phyloP scores from a whole-genome alignment of 768 basidiomycete genomes.

The Pleurotus eryngii region DNA sequence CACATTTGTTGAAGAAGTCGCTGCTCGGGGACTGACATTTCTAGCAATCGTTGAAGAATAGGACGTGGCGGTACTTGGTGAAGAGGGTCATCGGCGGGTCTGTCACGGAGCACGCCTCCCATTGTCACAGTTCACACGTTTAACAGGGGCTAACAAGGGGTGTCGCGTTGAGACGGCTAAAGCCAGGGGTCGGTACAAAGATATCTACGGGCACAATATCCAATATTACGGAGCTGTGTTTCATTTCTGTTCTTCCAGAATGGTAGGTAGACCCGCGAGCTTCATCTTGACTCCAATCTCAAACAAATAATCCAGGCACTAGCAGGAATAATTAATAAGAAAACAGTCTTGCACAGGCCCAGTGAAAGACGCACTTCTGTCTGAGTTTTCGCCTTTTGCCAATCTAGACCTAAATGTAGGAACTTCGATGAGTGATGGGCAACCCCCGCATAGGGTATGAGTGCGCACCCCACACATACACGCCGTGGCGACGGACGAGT shows the following conservation, averaged over 20 bases:
- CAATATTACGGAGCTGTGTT: too few relatives aligned
- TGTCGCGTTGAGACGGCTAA: too few relatives aligned
- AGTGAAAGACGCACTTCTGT: constrained; percentile 51
- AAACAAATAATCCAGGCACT: constrained; percentile 90
- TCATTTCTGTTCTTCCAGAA: constrained; percentile 22
- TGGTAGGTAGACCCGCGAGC: constrained; percentile 53
- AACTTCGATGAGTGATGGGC: constrained; percentile 9
- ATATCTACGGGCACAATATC: too few relatives aligned
- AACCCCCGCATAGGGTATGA: not conserved
- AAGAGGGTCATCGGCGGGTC: too few relatives aligned
- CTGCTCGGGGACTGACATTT: too few relatives aligned
- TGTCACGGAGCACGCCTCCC: too few relatives aligned
- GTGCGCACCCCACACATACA: constrained; percentile 81
- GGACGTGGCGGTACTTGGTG: too few relatives aligned
- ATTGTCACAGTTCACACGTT: too few relatives aligned
- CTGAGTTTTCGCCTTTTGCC: constrained; percentile 89
- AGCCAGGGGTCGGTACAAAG: too few relatives aligned
- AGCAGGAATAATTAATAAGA: constrained; percentile 11
- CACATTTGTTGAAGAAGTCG: constrained; percentile 4
- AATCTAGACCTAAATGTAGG: constrained; percentile 48
- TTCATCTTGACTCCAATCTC: constrained; percentile 87
- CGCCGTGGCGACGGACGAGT: constrained; percentile 75
- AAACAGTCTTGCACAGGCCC: not conserved
- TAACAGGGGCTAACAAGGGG: too few relatives aligned
- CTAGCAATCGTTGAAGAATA: not conserved